Evolutionary conservation across 805 yeast species (phyloP).

Genomic region (Saccharomycopsis fibuligera): DNA sequence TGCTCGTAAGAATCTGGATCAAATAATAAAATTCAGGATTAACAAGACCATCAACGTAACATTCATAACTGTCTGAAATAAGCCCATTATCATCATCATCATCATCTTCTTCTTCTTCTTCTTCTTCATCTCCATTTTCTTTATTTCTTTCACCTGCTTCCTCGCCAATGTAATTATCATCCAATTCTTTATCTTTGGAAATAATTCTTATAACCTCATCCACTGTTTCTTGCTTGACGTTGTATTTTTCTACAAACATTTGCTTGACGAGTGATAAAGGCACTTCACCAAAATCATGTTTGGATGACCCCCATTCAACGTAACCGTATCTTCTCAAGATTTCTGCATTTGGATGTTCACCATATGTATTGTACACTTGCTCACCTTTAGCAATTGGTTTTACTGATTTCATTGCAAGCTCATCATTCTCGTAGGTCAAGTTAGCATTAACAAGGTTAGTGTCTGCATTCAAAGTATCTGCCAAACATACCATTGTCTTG

Average conservation of each 20-base stretch:
- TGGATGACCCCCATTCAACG: constrained; percentile 68
- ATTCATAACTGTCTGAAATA: constrained; percentile 54
- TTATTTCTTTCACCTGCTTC: not conserved
- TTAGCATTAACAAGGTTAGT: constrained; percentile 72
- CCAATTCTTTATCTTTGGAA: constrained; percentile 30
- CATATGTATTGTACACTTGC: constrained; percentile 84
- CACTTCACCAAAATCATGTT: constrained; percentile 77
- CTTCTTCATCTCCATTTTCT: not conserved
- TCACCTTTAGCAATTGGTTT: constrained; percentile 54
- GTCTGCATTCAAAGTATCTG: constrained; percentile 87
- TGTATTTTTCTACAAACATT: constrained; percentile 28
- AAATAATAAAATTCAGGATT: constrained; percentile 52
- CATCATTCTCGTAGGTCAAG: constrained; percentile 42
- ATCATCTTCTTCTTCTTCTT: constrained; percentile 22
- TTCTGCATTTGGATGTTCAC: constrained; percentile 89
- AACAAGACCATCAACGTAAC: constrained; percentile 50
- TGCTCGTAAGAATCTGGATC: constrained; percentile 43
- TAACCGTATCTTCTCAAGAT: constrained; percentile 86
- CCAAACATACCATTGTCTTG: constrained; percentile 86
- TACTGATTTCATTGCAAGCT: constrained; percentile 66
- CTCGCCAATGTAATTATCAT: constrained; percentile 27
- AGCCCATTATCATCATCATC: constrained; percentile 28
- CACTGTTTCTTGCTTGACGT: constrained; percentile 27
- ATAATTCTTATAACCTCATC: constrained; percentile 35
- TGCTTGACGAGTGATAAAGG: constrained; percentile 37